Percentiles rank a stretch among this genome's conserved stretches.
phyloP scores from a whole-genome alignment of 768 basidiomycete genomes.

The Podaxis sp. region DNA sequence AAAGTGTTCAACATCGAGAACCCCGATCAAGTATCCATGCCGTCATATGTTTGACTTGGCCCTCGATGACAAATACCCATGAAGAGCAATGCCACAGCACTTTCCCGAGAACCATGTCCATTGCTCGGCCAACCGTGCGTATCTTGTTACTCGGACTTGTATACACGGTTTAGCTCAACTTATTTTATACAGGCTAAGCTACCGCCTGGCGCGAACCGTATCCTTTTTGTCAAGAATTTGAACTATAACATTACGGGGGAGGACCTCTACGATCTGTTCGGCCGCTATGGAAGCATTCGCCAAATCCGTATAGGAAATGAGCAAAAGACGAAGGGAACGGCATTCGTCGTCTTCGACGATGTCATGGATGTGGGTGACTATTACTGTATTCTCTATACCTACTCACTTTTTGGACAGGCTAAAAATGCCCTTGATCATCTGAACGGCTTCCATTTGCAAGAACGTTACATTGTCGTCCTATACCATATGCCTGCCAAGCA shows the following conservation, averaged over 20 bases:
- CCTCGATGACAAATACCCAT: slow-evolving; percentile 9
- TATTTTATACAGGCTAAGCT: slow-evolving; percentile 61
- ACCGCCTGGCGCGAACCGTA: slow-evolving; percentile 89
- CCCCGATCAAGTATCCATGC: background rate
- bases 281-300: slow-evolving; percentile 94
- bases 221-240: slow-evolving; percentile 91
- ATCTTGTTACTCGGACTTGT: background rate
- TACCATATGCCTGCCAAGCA: slow-evolving; percentile 99
- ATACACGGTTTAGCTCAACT: background rate
- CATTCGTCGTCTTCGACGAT: slow-evolving; percentile 95
- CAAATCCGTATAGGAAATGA: slow-evolving; percentile 94
- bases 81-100: background rate
- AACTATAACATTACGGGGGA: slow-evolving; percentile 92
- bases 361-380: slow-evolving; percentile 80
- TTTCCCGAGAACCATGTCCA: slow-evolving; percentile 46
- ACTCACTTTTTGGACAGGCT: slow-evolving; percentile 50
- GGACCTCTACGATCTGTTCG: slow-evolving; percentile 95
- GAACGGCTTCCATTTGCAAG: slow-evolving; percentile 97
- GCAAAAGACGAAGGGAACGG: slow-evolving; percentile 91
- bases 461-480: slow-evolving; percentile 96
- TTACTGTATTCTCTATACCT: background rate
- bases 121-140: slow-evolving; percentile 67
- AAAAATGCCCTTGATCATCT: slow-evolving; percentile 96
- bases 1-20: background rate
- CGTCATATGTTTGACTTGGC: background rate